phyloP scores from a whole-genome alignment of 208 protist genomes.

The Naegleria fowleri region DNA sequence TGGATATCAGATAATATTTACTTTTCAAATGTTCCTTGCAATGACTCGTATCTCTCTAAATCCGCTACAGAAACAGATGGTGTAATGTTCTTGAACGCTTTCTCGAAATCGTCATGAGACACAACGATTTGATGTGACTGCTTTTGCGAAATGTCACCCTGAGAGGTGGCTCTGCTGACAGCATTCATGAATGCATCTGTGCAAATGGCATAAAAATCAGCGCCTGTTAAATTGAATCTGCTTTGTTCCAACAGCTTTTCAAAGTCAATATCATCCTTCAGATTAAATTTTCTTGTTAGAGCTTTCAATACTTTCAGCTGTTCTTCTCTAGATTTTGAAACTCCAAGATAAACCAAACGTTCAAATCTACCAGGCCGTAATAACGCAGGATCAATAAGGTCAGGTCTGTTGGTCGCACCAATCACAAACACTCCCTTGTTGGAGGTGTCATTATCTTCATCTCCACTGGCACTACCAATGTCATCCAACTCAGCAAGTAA shows the following conservation, averaged over 20 bases:
- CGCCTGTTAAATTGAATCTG: background rate
- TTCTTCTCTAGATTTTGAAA: constrained; percentile 51
- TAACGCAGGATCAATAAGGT: constrained; percentile 72
- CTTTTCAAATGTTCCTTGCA: background rate
- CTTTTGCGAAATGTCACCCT: background rate
- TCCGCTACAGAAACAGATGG: constrained; percentile 18
- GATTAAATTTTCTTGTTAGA: background rate
- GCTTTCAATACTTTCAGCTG: background rate
- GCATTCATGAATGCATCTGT: constrained; percentile 23
- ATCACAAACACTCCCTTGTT: constrained; percentile 69
- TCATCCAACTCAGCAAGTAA: constrained; percentile 70
- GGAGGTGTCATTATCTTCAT: background rate
- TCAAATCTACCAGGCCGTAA: constrained; percentile 80
- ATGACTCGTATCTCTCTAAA: background rate
- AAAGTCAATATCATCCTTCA: background rate
- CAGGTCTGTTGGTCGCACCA: constrained; percentile 77
- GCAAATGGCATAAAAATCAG: constrained; percentile 27
- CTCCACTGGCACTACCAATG: background rate
- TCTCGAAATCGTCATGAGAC: background rate
- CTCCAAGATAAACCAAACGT: constrained; percentile 67
- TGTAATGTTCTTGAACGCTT: background rate
- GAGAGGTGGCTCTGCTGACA: background rate
- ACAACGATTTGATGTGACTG: background rate
- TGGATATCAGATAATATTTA: background rate
- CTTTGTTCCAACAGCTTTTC: background rate